Base-by-base conservation (phyloP, 805 yeast species). In the Lipomyces yamadae region DNA sequence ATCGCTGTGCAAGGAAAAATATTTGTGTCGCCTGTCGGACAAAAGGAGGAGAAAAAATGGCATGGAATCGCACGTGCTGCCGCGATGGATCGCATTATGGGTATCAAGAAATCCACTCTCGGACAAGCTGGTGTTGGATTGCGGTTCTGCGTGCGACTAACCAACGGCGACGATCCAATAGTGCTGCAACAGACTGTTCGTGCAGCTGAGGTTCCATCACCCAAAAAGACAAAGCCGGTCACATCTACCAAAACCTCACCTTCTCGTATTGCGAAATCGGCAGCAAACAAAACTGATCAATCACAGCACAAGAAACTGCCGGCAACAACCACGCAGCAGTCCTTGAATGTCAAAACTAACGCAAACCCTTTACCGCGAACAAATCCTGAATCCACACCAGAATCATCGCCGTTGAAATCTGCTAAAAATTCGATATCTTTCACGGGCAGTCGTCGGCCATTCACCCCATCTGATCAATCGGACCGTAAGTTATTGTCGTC, bases 31-130 rank as follows among this genome's bases (percentile, higher is more conserved):
- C 70, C 70, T 0, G 32, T 39, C 11, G 69, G 70, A 18, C 57
- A 35, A 13, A 48, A 45, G 13, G 70, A 67, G 57, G 70, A 67
- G 57, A 67, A 67, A 52, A 65, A 65, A 61, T 67, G 70, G 70
- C 69, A 67, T 34, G 63, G 66, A 1, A 53, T 67, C 10, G 69
- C 70, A 15, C 65, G 70, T 5, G 48, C 64, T 8, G 70, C 68
- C 2, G 70, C 70, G 3, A 67, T 67, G 70, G 69, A 67, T 59
- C 35, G 54, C 3, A 33, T 67, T 5, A 35, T 67, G 34, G 45
- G 52, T 6, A 48, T 58, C 29, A 30, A 59, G 8, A 13, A 10
- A 35, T 10, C 58, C 11, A 4, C 8, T 15, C 24, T 24, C 7
- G 58, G 18, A 24, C 37, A 33, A 8, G 52, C 32, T 1, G 29